phyloP scores from a whole-genome alignment of 805 yeast genomes.

The Ogataea populi-albae region DNA sequence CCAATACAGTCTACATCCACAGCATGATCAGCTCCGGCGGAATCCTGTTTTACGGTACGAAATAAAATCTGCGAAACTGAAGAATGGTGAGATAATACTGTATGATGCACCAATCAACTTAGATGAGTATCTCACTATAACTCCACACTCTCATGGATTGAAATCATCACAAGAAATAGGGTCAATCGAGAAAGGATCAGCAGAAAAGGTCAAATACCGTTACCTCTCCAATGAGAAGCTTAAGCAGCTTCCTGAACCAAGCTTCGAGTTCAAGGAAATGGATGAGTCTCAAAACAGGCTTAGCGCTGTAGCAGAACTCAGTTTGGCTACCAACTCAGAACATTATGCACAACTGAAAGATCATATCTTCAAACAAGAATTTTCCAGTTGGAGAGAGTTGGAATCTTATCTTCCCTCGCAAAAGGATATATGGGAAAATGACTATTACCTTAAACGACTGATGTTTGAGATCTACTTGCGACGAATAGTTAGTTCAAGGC shows the following conservation, averaged over 20 bases:
- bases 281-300: constrained; percentile 11
- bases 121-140: constrained; percentile 10
- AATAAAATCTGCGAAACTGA: constrained; percentile 14
- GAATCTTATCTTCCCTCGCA: constrained; percentile 11
- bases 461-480: constrained; percentile 33
- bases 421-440: constrained; percentile 23
- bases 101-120: constrained; percentile 16
- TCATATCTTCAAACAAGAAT: constrained; percentile 15
- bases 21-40: constrained; percentile 13
- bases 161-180: too few relatives aligned
- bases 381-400: constrained; percentile 16
- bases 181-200: constrained; percentile 4
- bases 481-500: constrained; percentile 30
- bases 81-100: constrained; percentile 11
- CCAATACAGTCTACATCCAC: constrained; percentile 17
- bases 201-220: constrained; percentile 9
- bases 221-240: constrained; percentile 11
- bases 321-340: constrained; percentile 29
- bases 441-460: constrained; percentile 24
- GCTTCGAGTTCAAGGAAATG: constrained; percentile 5
- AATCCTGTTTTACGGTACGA: constrained; percentile 24
- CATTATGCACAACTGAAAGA: constrained; percentile 19
- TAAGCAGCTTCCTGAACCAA: constrained; percentile 8
- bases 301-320: constrained; percentile 26
- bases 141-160: too few relatives aligned